Evolutionary conservation across 2,329 filamentous ascomycete genomes (phyloP).

Genomic region (Hypoxylon sp.): DNA sequence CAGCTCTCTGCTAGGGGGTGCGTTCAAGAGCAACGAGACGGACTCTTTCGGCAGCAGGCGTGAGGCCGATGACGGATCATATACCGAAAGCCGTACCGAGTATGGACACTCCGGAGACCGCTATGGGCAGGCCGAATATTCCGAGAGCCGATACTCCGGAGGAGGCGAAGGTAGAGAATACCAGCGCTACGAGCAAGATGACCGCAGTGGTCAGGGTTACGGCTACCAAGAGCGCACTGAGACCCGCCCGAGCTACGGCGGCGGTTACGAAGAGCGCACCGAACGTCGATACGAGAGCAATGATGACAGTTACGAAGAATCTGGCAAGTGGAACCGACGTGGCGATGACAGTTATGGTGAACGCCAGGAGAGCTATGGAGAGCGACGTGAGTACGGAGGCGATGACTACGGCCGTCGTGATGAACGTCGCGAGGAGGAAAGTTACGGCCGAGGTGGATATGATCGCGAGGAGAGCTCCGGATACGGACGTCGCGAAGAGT

Average conservation of each 20-base stretch:
- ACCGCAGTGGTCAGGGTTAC: conserved; percentile 61
- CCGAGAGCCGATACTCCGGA: conserved; percentile 67
- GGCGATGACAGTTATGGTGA: conserved; percentile 14
- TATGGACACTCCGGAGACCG: conserved; percentile 68
- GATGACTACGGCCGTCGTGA: conserved; percentile 22
- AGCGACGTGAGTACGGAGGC: conserved; percentile 7
- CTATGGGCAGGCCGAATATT: conserved; percentile 72
- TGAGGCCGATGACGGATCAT: conserved; percentile 70
- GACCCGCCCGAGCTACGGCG: conserved; percentile 62
- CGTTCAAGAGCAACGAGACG: conserved; percentile 67
- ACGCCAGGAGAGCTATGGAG: conserved; percentile 14
- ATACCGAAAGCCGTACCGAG: conserved; percentile 71
- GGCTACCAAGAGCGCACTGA: conserved; percentile 71
- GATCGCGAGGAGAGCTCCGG: conserved; percentile 39
- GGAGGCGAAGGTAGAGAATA: conserved; percentile 72
- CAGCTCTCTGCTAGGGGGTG: conserved; percentile 73
- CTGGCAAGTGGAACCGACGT: conserved; percentile 45
- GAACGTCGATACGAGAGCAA: conserved; percentile 63
- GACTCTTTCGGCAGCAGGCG: conserved; percentile 65
- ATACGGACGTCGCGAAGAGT: conserved; percentile 44
- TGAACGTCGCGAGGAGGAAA: conserved; percentile 41
- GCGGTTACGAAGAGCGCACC: conserved; percentile 70
- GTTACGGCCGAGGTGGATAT: conserved; percentile 33
- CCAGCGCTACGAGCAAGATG: conserved; percentile 70
- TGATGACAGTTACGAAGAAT: conserved; percentile 49